Evolutionary conservation across 805 yeast genomes (phyloP), one percentile per base, ranked within the genome.

Genomic region (Ascoidea asiatica): DNA sequence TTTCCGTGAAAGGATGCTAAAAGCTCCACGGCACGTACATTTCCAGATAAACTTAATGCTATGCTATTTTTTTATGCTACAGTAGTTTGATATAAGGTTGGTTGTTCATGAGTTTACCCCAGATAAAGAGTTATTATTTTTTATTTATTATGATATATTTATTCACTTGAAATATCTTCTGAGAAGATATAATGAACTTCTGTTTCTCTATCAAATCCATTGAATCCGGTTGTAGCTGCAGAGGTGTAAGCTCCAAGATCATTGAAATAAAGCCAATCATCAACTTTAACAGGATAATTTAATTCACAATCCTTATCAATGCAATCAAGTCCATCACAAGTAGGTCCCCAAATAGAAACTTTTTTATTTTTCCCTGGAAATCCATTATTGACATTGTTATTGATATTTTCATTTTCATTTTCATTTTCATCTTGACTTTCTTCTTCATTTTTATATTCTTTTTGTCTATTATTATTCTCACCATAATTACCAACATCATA

Each of bases 261-360:
- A 29, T 79, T 69, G 64, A 90, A 89, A 62, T 79, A 86, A 46
- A 90, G 59, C 97, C 97, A 90, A 60, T 90, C 97, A 6, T 97
- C 97, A 39, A 83, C 81, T 19, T 69, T 66, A 39, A 87, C 77
- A 37, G 77, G 76, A 44, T 72, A 68, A 18, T 79, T 68, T 55
- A 90, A 67, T 35, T 52, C 53, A 48, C 76, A 66, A 36, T 65
- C 67, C 41, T 67, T 60, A 18, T 82, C 60, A 46, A 90, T 76
- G 60, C 95, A 82, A 61, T 90, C 98, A 50, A 90, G 69, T 3
- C 97, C 97, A 63, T 90, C 98, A 65, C 98, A 90, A 18, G 97
- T 90, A 40, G 97, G 98, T 5, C 98, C 98, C 98, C 98, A 90
- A 48, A 92, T 72, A 3, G 95, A 84, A 44, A 73, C 81, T 39